Conservation (phyloP, 306 rosid genomes). For the Vicia sativa region DNA sequence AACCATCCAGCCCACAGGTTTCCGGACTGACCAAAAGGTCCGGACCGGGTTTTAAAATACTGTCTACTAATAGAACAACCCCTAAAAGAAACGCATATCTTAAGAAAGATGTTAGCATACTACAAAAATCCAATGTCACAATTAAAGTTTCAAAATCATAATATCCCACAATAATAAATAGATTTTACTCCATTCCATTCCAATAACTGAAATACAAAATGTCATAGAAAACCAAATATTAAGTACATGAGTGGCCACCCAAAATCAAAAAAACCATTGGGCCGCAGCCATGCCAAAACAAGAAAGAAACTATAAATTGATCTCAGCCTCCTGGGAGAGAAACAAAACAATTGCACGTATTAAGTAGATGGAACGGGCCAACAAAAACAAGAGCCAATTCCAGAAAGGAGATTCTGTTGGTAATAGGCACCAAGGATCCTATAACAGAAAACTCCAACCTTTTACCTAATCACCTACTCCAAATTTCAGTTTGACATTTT, state of each 20-base stretch:
- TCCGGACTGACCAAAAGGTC: too few species aligned
- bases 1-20: too few species aligned
- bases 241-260: constrained; percentile 41
- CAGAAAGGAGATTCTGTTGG: constrained; percentile 55
- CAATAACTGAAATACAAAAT: constrained; percentile 15
- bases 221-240: background rate
- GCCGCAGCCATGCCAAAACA: constrained; percentile 28
- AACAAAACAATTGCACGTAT: constrained; percentile 15
- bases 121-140: background rate
- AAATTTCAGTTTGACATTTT: constrained; percentile 30
- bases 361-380: constrained; percentile 54
- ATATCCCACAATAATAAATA: background rate
- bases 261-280: constrained; percentile 44
- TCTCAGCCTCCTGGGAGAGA: constrained; percentile 32
- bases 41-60: too few species aligned
- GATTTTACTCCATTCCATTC: constrained; percentile 30
- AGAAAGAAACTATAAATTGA: constrained; percentile 31
- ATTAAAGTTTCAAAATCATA: background rate
- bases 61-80: too few species aligned
- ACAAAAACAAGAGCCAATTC: constrained; percentile 66
- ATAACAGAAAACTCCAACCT: constrained; percentile 42
- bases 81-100: too few species aligned
- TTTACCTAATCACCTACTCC: constrained; percentile 41
- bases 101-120: background rate
- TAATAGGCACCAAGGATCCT: constrained; percentile 43